Evolutionary conservation across 2,329 filamentous ascomycete species (phyloP).

Genomic region (Ceratocystis alfenasii): DNA sequence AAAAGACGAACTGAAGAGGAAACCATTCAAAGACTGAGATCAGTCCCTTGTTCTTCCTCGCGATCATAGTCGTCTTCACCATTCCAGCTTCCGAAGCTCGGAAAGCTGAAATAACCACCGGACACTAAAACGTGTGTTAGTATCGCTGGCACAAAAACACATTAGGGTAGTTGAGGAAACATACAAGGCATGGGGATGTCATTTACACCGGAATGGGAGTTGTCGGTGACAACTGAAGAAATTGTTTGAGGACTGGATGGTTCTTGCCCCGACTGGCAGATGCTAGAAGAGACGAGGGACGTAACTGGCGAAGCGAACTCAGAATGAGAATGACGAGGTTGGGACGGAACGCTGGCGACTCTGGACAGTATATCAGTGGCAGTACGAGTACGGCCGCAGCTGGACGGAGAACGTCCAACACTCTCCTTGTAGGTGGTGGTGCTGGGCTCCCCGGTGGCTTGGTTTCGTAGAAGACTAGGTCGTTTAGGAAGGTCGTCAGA

Average conservation of each 20-base stretch:
- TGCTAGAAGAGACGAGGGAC: conserved; percentile 9
- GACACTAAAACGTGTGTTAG: conserved; percentile 5
- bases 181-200: conserved; percentile 27
- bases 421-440: conserved; percentile 20
- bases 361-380: conserved; percentile 21
- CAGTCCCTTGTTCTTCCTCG: conserved; percentile 10
- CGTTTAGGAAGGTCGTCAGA: conserved; percentile 19
- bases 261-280: conserved; percentile 9
- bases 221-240: conserved; percentile 6
- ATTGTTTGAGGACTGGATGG: conserved; percentile 13
- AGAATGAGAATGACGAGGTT: conserved; percentile 8
- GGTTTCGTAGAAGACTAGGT: conserved; percentile 21
- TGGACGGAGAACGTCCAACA: conserved; percentile 19
- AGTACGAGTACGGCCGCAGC: conserved; percentile 18
- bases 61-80: conserved; percentile 28
- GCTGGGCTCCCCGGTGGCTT: conserved; percentile 20
- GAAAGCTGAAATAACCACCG: conserved; percentile 54
- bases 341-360: conserved; percentile 18
- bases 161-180: conserved; percentile 23
- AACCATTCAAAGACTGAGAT: not conserved
- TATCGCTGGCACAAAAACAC: not conserved
- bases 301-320: conserved; percentile 17
- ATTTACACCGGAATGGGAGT: conserved; percentile 4
- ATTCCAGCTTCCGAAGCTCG: conserved; percentile 58
- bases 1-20: not conserved